Evolutionary conservation across 768 basidiomycete species (phyloP).

Genomic region (Lepiota brunneoincarnata): DNA sequence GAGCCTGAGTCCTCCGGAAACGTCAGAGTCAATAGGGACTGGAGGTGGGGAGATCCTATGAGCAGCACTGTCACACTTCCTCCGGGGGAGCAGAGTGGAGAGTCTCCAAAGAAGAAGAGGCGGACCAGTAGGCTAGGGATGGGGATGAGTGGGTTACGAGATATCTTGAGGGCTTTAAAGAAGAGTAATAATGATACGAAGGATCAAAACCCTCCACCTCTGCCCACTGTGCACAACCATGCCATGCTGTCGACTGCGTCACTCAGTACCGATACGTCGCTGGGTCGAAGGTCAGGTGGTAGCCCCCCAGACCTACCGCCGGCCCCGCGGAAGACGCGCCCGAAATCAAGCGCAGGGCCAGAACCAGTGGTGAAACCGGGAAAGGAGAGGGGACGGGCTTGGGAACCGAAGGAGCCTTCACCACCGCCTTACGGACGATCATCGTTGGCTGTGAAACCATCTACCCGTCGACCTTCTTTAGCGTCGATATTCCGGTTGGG

Average conservation of each 20-base stretch:
- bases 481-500: slow-evolving; percentile 81
- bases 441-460: slow-evolving; percentile 41
- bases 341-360: slow-evolving; percentile 56
- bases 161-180: slow-evolving; percentile 70
- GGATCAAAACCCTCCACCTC: neutral
- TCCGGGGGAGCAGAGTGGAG: slow-evolving; percentile 51
- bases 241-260: slow-evolving; percentile 45
- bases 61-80: slow-evolving; percentile 77
- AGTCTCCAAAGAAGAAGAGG: slow-evolving; percentile 41
- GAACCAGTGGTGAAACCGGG: slow-evolving; percentile 30
- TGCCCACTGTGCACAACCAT: slow-evolving; percentile 20
- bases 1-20: neutral
- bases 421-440: slow-evolving; percentile 47
- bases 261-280: slow-evolving; percentile 57
- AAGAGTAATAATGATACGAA: slow-evolving; percentile 33
- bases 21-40: slow-evolving; percentile 52
- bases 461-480: slow-evolving; percentile 78
- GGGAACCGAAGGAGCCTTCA: slow-evolving; percentile 20
- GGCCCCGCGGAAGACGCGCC: slow-evolving; percentile 31
- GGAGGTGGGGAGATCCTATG: slow-evolving; percentile 77
- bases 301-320: slow-evolving; percentile 32
- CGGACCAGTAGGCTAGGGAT: slow-evolving; percentile 42
- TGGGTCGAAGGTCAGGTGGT: slow-evolving; percentile 21
- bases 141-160: slow-evolving; percentile 70
- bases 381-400: slow-evolving; percentile 16